A percentile compares a stretch with the other conserved stretches of the same genome.
Evolutionary conservation across 139 green algal genomes (phyloP).

Genomic region (Coelastrella sp.): DNA sequence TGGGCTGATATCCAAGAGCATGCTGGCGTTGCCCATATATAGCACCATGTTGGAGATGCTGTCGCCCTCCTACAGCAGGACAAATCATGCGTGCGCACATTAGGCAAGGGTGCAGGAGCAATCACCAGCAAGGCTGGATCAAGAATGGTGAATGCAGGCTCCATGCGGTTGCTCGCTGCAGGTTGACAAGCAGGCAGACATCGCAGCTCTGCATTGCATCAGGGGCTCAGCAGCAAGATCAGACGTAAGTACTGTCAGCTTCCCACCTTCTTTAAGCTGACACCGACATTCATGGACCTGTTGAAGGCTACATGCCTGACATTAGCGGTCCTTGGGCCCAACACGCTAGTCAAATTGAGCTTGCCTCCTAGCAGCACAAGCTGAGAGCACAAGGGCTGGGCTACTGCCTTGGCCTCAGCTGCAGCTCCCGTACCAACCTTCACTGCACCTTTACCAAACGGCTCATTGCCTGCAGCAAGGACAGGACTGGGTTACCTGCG

Average conservation of each 20-base stretch:
- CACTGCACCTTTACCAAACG: neutral
- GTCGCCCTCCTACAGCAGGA: neutral
- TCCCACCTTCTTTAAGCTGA: slow-evolving; percentile 17
- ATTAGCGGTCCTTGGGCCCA: slow-evolving; percentile 4
- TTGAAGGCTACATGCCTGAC: slow-evolving; percentile 28
- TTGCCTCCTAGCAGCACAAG: neutral
- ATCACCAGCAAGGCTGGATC: no score
- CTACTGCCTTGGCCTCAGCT: slow-evolving; percentile 17
- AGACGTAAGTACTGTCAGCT: neutral
- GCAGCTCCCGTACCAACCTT: slow-evolving; percentile 12
- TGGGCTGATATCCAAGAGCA: slow-evolving; percentile 12
- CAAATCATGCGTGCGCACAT: no score
- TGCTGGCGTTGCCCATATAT: neutral
- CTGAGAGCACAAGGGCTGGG: slow-evolving; percentile 10
- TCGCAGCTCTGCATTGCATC: no score
- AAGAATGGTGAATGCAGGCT: no score
- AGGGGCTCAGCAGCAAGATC: neutral
- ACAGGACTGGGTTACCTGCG: neutral
- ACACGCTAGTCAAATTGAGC: slow-evolving; percentile 6
- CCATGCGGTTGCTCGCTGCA: no score
- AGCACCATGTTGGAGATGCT: neutral
- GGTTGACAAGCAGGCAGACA: no score
- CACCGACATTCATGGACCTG: neutral
- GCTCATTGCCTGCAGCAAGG: slow-evolving; percentile 30
- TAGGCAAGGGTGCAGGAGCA: no score